phyloP scores from a whole-genome alignment of 805 yeast genomes.

The Zygosaccharomyces kombuchaensis region DNA sequence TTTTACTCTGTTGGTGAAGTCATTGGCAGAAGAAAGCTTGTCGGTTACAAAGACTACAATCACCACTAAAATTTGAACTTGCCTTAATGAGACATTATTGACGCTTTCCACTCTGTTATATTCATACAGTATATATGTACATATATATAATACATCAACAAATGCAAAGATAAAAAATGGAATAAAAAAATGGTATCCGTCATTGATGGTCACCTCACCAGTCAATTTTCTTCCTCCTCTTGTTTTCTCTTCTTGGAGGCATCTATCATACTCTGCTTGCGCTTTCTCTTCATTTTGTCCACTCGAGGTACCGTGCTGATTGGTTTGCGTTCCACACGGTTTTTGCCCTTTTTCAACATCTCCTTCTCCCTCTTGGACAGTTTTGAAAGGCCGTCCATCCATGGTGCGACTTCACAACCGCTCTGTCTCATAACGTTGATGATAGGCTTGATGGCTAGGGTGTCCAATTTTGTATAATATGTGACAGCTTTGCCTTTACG shows the following conservation, averaged over 20 bases:
- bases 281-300: conserved; percentile 58
- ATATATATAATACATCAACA: conserved; percentile 13
- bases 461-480: conserved; percentile 87
- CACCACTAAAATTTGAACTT: conserved; percentile 10
- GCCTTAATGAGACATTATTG: conserved; percentile 3
- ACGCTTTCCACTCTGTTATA: conserved; percentile 12
- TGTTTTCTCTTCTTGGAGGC: conserved; percentile 64
- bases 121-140: conserved; percentile 14
- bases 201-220: background rate
- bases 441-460: conserved; percentile 68
- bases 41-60: conserved; percentile 61
- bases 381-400: conserved; percentile 76
- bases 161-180: background rate
- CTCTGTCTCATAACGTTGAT: conserved; percentile 94
- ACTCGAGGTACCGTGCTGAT: conserved; percentile 82
- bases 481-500: conserved; percentile 84
- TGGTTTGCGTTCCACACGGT: conserved; percentile 51
- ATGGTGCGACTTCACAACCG: conserved; percentile 65
- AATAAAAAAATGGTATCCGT: background rate
- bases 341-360: conserved; percentile 50
- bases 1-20: conserved; percentile 93
- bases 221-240: conserved; percentile 1
- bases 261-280: conserved; percentile 64
- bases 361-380: conserved; percentile 60
- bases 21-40: conserved; percentile 89